phyloP scores from a whole-genome alignment of 805 yeast genomes.

The Pichia gijzeniarum region DNA sequence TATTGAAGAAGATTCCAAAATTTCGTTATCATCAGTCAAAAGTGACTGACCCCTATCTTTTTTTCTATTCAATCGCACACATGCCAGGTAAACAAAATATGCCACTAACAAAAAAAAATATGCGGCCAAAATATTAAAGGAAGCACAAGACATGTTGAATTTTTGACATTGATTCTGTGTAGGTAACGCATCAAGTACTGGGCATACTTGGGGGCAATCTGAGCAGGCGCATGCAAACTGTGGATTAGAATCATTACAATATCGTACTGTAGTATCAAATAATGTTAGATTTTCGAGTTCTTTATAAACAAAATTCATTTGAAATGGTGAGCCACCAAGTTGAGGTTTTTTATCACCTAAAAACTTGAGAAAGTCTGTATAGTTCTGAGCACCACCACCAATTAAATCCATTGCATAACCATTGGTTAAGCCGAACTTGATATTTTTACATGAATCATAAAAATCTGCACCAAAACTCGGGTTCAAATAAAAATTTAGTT shows the following conservation, averaged over 20 bases:
- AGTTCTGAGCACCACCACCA: constrained; percentile 93
- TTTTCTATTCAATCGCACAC: neutral
- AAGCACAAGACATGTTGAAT: constrained; percentile 57
- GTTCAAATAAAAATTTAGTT: constrained; percentile 57
- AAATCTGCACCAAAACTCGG: constrained; percentile 60
- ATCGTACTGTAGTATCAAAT: constrained; percentile 23
- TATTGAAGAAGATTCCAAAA: neutral
- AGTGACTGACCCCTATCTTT: neutral
- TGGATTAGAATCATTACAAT: constrained; percentile 54
- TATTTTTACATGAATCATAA: constrained; percentile 79
- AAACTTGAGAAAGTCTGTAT: constrained; percentile 69
- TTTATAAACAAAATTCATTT: constrained; percentile 64
- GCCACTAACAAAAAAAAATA: constrained; percentile 30
- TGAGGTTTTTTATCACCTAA: constrained; percentile 92
- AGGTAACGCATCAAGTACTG: constrained; percentile 46
- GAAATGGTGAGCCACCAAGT: constrained; percentile 94
- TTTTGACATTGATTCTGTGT: constrained; percentile 43
- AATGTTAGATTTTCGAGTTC: constrained; percentile 22
- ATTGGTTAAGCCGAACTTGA: constrained; percentile 90
- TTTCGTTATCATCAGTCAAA: constrained; percentile 12
- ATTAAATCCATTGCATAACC: constrained; percentile 95
- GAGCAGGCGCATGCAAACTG: constrained; percentile 79
- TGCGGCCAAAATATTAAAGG: constrained; percentile 50
- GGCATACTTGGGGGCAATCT: constrained; percentile 82
- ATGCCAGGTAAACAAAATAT: constrained; percentile 1